Evolutionary conservation across 148 eudicot species (phyloP), one percentile per base, ranked within the genome.

Genomic region (Fagopyrum homotropicum): DNA sequence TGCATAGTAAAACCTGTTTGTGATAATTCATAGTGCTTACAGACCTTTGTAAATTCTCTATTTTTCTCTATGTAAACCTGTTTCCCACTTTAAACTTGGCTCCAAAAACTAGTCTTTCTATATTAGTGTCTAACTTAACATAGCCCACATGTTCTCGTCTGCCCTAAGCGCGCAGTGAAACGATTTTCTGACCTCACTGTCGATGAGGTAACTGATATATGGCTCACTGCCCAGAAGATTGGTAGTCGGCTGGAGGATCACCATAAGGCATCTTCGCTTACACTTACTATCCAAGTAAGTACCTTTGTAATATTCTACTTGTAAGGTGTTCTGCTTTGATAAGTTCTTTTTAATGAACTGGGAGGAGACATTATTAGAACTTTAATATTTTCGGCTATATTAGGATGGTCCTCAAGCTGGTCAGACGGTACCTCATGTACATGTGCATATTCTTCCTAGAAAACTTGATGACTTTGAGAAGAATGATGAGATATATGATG

Each of bases 321-420:
- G 19, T 45, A 45, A 30, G 0, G 19, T 44, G 17, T 9, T 44
- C 19, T 55, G 48, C 35, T 74, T 74, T 9, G n/a, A 40, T 74
- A 26, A 35, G 48, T 74, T 26, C 51, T 70, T 22, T 50, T 51
- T n/a, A 71, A 46, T 70, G 35, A 45, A 46, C 16, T 69, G 35
- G 47, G 7, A 16, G 59, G 19, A 55, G 17, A 55, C 7, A 55
- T 55, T 15, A 15, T 6, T 55, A 6, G n/a, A n/a, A 16, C 19
- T 14, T 4, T 1, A 3, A 57, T 57, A 4, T 6, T 57, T 12
- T 16, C 45, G 51, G 68, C 61, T 73, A 44, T 56, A 51, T 35
- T 77, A 94, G 98, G 98, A 91, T 79, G 98, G 98, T 26, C 97
- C 96, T 7, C 88, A 90, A 82, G 91, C 98, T 50, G 98, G 97